These are phyloP conservation scores for Vaccinium macrocarpon DNA, from an alignment of 148 eudicot species.

Conservation along the genomic window DNA sequence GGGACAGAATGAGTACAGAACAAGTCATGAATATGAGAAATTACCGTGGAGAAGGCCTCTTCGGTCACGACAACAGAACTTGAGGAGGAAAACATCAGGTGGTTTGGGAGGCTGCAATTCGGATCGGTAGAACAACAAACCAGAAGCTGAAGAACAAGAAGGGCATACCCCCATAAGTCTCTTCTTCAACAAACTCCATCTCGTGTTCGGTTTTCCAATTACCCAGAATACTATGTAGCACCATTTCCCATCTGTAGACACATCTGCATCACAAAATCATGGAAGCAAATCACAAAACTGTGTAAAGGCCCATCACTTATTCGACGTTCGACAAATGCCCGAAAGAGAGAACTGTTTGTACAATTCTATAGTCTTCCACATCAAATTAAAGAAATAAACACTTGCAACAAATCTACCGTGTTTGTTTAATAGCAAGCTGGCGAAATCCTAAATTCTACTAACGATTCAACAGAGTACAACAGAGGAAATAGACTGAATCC, in stretches of 20 bases:
- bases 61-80: conserved; percentile 67
- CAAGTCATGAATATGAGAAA: neutral
- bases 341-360: neutral
- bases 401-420: neutral
- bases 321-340: neutral
- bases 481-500: no score
- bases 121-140: conserved; percentile 51
- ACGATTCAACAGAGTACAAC: neutral
- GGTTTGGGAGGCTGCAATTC: conserved; percentile 62
- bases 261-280: conserved; percentile 45
- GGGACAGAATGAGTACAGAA: neutral
- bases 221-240: conserved; percentile 91
- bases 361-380: neutral
- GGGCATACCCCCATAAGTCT: conserved; percentile 81
- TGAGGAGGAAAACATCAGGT: conserved; percentile 79
- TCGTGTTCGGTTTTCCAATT: conserved; percentile 51
- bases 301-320: neutral
- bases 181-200: conserved; percentile 75
- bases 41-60: conserved; percentile 84
- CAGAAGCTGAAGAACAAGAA: conserved; percentile 72
- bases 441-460: neutral
- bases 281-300: conserved; percentile 5
- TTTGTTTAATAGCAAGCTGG: neutral
- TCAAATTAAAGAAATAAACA: neutral
- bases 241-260: conserved; percentile 95